Conservation (phyloP, 352 stramenopile species). For the Globisporangium radiosum region DNA sequence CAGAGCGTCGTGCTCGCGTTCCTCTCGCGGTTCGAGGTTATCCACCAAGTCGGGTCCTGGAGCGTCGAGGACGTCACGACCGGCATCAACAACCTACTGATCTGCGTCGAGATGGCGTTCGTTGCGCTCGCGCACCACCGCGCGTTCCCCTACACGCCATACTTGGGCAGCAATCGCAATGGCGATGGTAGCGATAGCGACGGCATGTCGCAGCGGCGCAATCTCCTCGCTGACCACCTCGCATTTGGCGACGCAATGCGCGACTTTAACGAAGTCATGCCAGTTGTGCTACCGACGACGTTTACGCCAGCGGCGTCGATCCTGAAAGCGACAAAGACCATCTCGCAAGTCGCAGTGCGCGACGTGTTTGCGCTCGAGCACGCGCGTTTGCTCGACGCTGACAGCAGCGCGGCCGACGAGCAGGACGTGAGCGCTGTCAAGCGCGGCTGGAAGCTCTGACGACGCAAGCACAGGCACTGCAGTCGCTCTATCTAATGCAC, state of each 20-base stretch:
- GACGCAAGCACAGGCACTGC: neutral
- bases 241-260: slow-evolving; percentile 91
- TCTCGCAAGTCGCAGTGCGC: slow-evolving; percentile 15
- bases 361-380: slow-evolving; percentile 46
- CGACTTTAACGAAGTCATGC: slow-evolving; percentile 92
- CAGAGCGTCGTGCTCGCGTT: slow-evolving; percentile 92
- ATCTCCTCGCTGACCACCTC: slow-evolving; percentile 89
- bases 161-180: slow-evolving; percentile 23
- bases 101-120: slow-evolving; percentile 99
- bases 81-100: slow-evolving; percentile 97
- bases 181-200: neutral
- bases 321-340: slow-evolving; percentile 53
- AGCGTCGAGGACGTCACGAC: slow-evolving; percentile 94
- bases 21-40: slow-evolving; percentile 84
- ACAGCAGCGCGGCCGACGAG: slow-evolving; percentile 14
- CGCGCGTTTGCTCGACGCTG: slow-evolving; percentile 39
- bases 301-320: slow-evolving; percentile 72
- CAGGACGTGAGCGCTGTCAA: slow-evolving; percentile 18
- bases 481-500: slow-evolving; percentile 8
- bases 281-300: slow-evolving; percentile 68
- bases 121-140: slow-evolving; percentile 95
- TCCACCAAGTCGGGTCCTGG: slow-evolving; percentile 89
- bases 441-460: slow-evolving; percentile 62
- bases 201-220: slow-evolving; percentile 42
- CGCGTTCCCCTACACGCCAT: slow-evolving; percentile 92